Conservation (phyloP, 768 basidiomycete species). For the Inosperma sp. region DNA sequence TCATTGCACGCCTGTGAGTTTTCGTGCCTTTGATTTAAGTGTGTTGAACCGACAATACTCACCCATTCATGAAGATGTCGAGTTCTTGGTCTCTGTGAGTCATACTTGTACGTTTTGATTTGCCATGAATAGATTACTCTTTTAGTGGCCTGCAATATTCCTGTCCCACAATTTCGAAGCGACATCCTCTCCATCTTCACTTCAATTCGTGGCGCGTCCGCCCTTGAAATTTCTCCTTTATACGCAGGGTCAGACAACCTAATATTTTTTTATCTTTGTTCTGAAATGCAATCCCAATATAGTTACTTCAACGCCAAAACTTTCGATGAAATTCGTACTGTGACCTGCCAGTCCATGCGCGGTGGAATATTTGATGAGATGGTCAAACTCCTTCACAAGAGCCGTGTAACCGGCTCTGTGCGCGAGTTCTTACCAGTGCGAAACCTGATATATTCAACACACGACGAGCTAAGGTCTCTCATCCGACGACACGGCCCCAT, state of each 20-base stretch:
- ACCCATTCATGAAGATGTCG: constrained; percentile 10
- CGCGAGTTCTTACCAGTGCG: constrained; percentile 6
- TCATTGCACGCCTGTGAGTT: constrained; percentile 16
- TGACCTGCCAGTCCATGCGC: constrained; percentile 15
- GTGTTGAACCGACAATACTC: too few relatives aligned
- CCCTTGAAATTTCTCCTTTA: constrained; percentile 9
- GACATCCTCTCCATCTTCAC: constrained; percentile 9
- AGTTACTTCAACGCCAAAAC: constrained; percentile 15
- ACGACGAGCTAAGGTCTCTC: constrained; percentile 13
- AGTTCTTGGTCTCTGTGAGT: constrained; percentile 17
- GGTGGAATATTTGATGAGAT: constrained; percentile 17
- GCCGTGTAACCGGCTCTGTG: constrained; percentile 2
- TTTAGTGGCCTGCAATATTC: constrained; percentile 16
- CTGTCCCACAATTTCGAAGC: background rate
- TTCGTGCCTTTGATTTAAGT: too few relatives aligned
- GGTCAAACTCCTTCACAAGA: constrained; percentile 8
- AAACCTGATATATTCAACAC: constrained; percentile 12
- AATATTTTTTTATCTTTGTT: background rate
- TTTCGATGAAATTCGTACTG: background rate
- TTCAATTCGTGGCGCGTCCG: constrained; percentile 6
- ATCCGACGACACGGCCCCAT: too few relatives aligned
- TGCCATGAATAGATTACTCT: background rate
- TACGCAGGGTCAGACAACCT: constrained; percentile 11
- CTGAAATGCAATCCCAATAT: background rate
- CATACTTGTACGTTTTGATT: background rate